Conservation (phyloP, 2,329 filamentous ascomycete species). For the Cercospora beticola region DNA sequence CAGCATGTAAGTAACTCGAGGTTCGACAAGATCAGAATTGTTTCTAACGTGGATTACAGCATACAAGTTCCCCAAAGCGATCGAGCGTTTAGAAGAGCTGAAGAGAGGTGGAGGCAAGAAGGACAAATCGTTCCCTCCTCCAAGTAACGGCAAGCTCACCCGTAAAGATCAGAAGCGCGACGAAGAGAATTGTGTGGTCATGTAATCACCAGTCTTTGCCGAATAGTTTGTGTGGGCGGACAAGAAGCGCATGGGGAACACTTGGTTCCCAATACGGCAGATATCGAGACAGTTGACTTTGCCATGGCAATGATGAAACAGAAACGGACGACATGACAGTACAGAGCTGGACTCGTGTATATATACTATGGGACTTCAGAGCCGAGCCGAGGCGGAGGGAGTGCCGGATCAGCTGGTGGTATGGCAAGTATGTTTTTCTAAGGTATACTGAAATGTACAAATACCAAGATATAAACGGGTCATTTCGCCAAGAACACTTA, state of each 20-base stretch:
- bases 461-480: not conserved
- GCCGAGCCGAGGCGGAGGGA: too few relatives aligned
- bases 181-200: constrained; percentile 82
- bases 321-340: too few relatives aligned
- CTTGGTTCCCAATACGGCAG: not conserved
- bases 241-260: not conserved
- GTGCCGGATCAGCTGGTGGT: too few relatives aligned
- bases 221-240: not conserved
- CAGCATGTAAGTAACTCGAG: constrained; percentile 71
- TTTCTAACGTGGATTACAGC: constrained; percentile 53
- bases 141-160: constrained; percentile 71
- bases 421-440: too few relatives aligned
- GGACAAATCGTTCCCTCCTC: constrained; percentile 29
- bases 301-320: too few relatives aligned
- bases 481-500: not conserved
- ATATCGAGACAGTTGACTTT: not conserved
- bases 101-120: constrained; percentile 71
- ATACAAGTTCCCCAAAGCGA: constrained; percentile 90
- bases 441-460: too few relatives aligned
- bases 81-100: constrained; percentile 87
- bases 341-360: too few relatives aligned
- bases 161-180: constrained; percentile 80
- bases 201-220: constrained; percentile 53
- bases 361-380: too few relatives aligned
- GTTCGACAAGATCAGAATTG: not conserved